Evolutionary conservation across 2,329 filamentous ascomycete species (phyloP).

Genomic region (Trichoderma pleuroti): DNA sequence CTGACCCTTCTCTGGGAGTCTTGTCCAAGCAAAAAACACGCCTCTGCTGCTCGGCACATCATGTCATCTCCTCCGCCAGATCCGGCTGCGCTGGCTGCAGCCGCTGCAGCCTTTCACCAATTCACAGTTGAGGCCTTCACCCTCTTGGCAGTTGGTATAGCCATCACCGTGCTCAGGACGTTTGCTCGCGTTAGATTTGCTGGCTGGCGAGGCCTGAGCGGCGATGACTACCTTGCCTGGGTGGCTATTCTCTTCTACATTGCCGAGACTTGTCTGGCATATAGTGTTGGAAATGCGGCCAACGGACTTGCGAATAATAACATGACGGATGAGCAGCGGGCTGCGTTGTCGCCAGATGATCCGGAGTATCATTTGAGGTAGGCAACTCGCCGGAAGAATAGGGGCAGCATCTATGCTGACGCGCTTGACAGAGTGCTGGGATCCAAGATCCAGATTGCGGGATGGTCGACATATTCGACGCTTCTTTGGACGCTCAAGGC

Average conservation of each 20-base stretch:
- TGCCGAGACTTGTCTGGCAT: constrained; percentile 49
- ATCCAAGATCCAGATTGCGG: constrained; percentile 54
- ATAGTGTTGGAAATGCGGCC: constrained; percentile 46
- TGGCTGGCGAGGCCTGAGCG: constrained; percentile 48
- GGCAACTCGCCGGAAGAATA: background rate
- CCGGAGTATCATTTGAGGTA: constrained; percentile 43
- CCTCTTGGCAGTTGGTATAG: constrained; percentile 47
- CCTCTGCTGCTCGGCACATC: background rate
- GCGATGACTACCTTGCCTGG: constrained; percentile 58
- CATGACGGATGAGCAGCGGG: constrained; percentile 51
- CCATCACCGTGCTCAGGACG: constrained; percentile 49
- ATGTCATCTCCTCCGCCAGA: constrained; percentile 17
- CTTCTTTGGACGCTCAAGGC: constrained; percentile 55
- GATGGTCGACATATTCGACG: constrained; percentile 53
- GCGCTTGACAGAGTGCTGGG: constrained; percentile 43
- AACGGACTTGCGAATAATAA: constrained; percentile 54
- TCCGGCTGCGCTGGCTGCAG: constrained; percentile 24
- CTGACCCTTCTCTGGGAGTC: background rate
- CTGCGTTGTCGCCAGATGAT: constrained; percentile 40
- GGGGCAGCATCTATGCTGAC: background rate
- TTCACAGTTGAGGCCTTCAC: constrained; percentile 37
- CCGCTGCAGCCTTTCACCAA: constrained; percentile 24
- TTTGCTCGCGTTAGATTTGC: constrained; percentile 46
- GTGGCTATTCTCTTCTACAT: constrained; percentile 53
- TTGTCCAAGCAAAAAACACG: background rate